Conservation (phyloP, 441 rosid species). For the Erysimum cheiri region DNA sequence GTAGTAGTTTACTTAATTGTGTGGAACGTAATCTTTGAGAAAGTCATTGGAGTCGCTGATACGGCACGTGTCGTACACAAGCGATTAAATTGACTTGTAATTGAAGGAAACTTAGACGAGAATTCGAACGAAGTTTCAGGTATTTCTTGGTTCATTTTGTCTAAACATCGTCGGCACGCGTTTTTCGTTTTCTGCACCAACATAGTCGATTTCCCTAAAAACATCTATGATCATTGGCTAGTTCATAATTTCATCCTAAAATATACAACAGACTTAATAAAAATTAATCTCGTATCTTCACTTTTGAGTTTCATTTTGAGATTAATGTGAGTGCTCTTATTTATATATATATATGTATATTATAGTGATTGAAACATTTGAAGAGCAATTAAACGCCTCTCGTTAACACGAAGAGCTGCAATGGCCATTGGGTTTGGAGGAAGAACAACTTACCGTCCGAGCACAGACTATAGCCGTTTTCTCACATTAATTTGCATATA, state of each 20-base stretch:
- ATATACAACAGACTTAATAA: neutral
- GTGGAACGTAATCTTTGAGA: constrained; percentile 12
- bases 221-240: neutral
- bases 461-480: constrained; percentile 29
- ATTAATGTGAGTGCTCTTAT: neutral
- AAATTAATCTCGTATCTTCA: neutral
- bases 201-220: neutral
- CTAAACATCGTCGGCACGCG: constrained; percentile 12
- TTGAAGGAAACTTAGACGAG: constrained; percentile 9
- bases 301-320: neutral
- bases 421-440: constrained; percentile 38
- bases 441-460: constrained; percentile 41
- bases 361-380: neutral
- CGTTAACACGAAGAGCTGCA: constrained; percentile 37
- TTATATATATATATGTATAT: neutral
- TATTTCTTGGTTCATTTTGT: neutral
- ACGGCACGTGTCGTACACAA: constrained; percentile 36
- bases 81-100: constrained; percentile 7
- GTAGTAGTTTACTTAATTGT: neutral
- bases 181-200: neutral
- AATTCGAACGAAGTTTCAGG: constrained; percentile 33
- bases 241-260: neutral
- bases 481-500: constrained; percentile 22
- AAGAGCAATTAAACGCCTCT: constrained; percentile 1
- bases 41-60: constrained; percentile 20